Percentiles rank a stretch among this genome's conserved stretches.
phyloP scores from a whole-genome alignment of 768 basidiomycete genomes.

The Suillus subalutaceus region DNA sequence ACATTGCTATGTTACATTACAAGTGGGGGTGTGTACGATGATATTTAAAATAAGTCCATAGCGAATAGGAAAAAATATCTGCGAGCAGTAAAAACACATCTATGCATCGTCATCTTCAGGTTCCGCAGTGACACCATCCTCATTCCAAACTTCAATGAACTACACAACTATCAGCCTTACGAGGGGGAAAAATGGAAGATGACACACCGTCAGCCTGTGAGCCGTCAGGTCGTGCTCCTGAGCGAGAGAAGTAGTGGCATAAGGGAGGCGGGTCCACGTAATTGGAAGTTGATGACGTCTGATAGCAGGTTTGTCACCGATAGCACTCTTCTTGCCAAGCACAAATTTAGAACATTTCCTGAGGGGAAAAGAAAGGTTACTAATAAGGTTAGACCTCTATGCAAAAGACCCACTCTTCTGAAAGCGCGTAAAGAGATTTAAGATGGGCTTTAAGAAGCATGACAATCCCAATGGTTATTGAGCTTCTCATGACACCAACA shows the following conservation, averaged over 20 bases:
- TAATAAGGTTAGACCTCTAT: background rate
- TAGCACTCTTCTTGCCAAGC: conserved; percentile 84
- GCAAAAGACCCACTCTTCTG: conserved; percentile 77
- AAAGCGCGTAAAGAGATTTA: conserved; percentile 79
- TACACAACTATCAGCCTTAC: conserved; percentile 29
- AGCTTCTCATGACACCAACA: conserved; percentile 55
- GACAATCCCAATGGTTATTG: conserved; percentile 80
- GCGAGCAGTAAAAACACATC: conserved; percentile 11
- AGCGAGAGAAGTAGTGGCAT: conserved; percentile 58
- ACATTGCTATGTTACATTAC: conserved; percentile 32
- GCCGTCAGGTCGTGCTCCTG: conserved; percentile 60
- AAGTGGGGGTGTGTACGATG: conserved; percentile 25
- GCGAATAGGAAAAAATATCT: conserved; percentile 1
- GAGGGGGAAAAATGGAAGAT: conserved; percentile 14
- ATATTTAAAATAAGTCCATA: conserved; percentile 22
- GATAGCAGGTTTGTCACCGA: conserved; percentile 81
- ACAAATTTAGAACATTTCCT: conserved; percentile 94
- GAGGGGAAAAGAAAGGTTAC: conserved; percentile 8
- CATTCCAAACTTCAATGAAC: conserved; percentile 83
- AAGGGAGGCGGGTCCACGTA: conserved; percentile 76
- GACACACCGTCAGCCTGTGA: conserved; percentile 68
- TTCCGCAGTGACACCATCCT: conserved; percentile 74
- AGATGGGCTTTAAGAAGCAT: conserved; percentile 88
- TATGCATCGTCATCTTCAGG: conserved; percentile 50
- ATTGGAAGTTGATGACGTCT: conserved; percentile 65